phyloP scores from a whole-genome alignment of 805 yeast species.

The Candida yuanshanica region DNA sequence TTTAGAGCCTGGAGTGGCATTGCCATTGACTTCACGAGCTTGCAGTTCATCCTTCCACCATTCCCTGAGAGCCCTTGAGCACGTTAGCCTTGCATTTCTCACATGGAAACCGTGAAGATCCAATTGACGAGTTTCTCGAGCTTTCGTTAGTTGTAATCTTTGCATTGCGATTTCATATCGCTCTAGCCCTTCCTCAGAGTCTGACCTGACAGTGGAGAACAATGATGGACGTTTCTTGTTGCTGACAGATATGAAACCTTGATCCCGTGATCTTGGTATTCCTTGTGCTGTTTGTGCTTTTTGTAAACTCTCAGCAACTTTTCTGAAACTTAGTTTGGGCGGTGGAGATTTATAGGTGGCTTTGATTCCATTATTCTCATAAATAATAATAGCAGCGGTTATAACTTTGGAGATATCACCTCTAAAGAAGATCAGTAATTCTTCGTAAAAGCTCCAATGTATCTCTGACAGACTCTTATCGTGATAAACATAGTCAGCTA shows the following conservation, averaged over 20 bases:
- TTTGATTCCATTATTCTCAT: slow-evolving; percentile 26
- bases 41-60: slow-evolving; percentile 65
- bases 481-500: slow-evolving; percentile 28
- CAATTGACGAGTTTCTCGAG: slow-evolving; percentile 23
- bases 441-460: slow-evolving; percentile 33
- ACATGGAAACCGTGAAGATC: slow-evolving; percentile 58
- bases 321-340: slow-evolving; percentile 4
- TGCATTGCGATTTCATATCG: slow-evolving; percentile 10
- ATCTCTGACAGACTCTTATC: slow-evolving; percentile 32
- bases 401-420: slow-evolving; percentile 38
- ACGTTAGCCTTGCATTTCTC: slow-evolving; percentile 37
- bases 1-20: slow-evolving; percentile 27
- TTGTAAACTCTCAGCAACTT: not conserved
- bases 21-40: slow-evolving; percentile 37
- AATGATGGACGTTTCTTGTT: slow-evolving; percentile 1
- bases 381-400: slow-evolving; percentile 27
- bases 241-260: not conserved
- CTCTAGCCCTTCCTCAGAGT: slow-evolving; percentile 1
- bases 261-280: not conserved
- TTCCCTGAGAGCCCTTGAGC: slow-evolving; percentile 29
- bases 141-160: slow-evolving; percentile 11
- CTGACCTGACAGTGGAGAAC: not conserved
- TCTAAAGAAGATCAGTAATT: slow-evolving; percentile 36
- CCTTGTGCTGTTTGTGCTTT: not conserved
- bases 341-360: slow-evolving; percentile 22